phyloP scores from a whole-genome alignment of 495 filamentous ascomycete species.

The Glarea lozoyensis region DNA sequence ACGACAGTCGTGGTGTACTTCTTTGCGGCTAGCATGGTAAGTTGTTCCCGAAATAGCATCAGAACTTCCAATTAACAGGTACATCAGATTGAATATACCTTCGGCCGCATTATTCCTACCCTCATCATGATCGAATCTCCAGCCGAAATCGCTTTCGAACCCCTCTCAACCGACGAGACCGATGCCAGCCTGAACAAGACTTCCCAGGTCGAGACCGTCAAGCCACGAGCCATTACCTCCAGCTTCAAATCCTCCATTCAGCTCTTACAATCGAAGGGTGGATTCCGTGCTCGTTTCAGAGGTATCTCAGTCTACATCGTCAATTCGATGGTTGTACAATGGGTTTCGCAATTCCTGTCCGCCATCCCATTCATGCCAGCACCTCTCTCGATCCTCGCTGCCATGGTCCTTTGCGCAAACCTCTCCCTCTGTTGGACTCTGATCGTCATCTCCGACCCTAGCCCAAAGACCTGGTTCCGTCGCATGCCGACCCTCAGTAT shows the following conservation, averaged over 20 bases:
- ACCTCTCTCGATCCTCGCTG: constrained; percentile 8
- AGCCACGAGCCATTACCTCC: constrained; percentile 14
- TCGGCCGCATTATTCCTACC: constrained; percentile 17
- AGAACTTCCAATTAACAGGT: constrained; percentile 1
- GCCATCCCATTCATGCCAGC: constrained; percentile 2
- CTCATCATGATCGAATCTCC: constrained; percentile 23
- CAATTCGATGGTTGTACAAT: neutral
- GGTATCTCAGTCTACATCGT: constrained; percentile 13
- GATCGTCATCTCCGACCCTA: constrained; percentile 22
- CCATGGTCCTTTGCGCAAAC: constrained; percentile 13
- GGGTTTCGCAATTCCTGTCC: constrained; percentile 2
- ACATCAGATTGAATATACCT: constrained; percentile 19
- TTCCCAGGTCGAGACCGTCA: constrained; percentile 7
- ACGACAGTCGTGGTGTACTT: constrained; percentile 6
- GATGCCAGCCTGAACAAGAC: constrained; percentile 12
- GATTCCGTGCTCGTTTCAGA: constrained; percentile 15
- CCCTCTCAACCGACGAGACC: constrained; percentile 17
- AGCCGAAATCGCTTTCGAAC: constrained; percentile 15
- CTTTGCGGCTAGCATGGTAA: constrained; percentile 4
- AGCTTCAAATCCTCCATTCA: constrained; percentile 13
- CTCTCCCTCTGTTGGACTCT: constrained; percentile 19
- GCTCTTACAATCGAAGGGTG: constrained; percentile 15
- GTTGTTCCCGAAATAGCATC: neutral
- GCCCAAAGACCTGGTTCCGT: constrained; percentile 19
- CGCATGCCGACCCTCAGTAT: constrained; percentile 12